Evolutionary conservation across 73 alveolate genomes (phyloP).

Genomic region (Paraurostyla sp.): DNA sequence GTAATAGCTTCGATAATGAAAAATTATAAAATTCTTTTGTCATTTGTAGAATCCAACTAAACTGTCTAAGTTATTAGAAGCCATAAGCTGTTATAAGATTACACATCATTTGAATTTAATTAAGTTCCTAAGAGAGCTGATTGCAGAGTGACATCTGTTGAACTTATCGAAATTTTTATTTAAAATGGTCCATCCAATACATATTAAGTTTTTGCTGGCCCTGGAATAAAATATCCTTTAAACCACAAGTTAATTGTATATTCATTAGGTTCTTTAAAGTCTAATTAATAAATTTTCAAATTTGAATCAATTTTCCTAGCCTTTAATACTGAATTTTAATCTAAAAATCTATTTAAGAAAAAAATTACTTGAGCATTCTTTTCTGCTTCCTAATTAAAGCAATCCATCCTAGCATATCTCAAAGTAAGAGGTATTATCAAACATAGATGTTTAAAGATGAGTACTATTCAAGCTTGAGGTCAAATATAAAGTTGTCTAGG

Average conservation of each 20-base stretch:
- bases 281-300: background rate
- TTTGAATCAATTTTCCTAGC: background rate
- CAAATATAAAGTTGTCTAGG: no score
- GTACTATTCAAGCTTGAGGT: background rate
- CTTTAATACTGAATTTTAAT: background rate
- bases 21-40: no score
- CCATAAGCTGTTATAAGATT: background rate
- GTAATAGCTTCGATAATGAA: no score
- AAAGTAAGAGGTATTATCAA: background rate
- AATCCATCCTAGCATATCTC: slow-evolving; percentile 6
- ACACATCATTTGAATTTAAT: background rate
- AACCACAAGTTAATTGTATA: slow-evolving; percentile 14
- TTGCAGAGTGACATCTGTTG: background rate
- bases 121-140: background rate
- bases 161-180: background rate
- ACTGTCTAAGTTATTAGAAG: background rate
- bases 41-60: no score
- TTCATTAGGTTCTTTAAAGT: slow-evolving; percentile 25
- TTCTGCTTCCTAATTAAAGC: background rate
- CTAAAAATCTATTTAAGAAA: background rate
- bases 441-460: background rate
- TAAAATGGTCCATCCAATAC: slow-evolving; percentile 9
- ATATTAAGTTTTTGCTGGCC: background rate
- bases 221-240: background rate
- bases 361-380: background rate